phyloP scores from a whole-genome alignment of 139 green algal species.

The Chlamydomonas applanata region DNA sequence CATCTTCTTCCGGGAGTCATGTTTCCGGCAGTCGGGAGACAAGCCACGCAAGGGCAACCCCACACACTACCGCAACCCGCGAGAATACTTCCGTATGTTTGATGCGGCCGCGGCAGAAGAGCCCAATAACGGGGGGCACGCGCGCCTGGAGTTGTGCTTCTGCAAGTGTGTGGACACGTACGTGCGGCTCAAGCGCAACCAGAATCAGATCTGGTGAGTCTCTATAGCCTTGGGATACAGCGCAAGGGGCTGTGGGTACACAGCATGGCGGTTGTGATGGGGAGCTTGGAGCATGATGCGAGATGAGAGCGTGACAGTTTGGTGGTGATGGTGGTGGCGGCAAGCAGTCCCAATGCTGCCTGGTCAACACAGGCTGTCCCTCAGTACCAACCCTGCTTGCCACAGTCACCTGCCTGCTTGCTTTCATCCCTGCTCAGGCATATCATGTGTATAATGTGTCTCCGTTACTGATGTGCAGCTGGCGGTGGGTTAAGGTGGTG shows the following conservation, averaged over 20 bases:
- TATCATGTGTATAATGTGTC: not conserved
- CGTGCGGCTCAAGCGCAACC: conserved; percentile 80
- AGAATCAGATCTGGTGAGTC: conserved; percentile 73
- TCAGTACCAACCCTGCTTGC: too few species aligned
- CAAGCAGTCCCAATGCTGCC: too few species aligned
- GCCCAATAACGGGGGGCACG: not conserved
- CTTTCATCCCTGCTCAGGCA: not conserved
- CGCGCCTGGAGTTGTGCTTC: conserved; percentile 53
- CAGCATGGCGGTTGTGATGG: too few species aligned
- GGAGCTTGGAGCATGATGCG: too few species aligned
- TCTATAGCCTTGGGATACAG: too few species aligned
- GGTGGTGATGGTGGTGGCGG: too few species aligned
- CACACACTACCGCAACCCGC: conserved; percentile 85
- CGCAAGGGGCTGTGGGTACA: too few species aligned
- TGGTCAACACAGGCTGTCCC: too few species aligned
- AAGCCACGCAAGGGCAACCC: conserved; percentile 70
- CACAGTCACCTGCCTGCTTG: not conserved
- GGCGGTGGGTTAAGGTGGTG: conserved; percentile 42
- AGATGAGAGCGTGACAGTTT: too few species aligned
- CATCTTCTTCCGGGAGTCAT: conserved; percentile 90
- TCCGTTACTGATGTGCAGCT: too few species aligned
- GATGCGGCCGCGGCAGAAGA: conserved; percentile 31
- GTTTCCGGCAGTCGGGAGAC: conserved; percentile 85
- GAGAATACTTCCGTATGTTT: conserved; percentile 76
- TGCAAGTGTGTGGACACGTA: conserved; percentile 84